phyloP scores from a whole-genome alignment of 2,329 filamentous ascomycete species.

The Lachnellula willkommii region DNA sequence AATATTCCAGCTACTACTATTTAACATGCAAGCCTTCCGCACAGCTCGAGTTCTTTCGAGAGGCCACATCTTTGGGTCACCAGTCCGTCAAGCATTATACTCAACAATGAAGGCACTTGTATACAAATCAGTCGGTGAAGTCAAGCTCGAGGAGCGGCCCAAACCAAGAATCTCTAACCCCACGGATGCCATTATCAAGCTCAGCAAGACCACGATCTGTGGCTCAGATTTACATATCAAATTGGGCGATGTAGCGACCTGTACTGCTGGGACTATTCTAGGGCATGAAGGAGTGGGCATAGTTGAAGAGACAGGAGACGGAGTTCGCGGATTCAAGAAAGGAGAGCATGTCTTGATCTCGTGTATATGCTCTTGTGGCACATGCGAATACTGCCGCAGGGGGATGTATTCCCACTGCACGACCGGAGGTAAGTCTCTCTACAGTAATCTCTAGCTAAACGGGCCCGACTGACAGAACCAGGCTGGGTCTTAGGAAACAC shows the following conservation, averaged over 20 bases:
- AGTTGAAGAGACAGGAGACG: slow-evolving; percentile 40
- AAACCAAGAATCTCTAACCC: slow-evolving; percentile 37
- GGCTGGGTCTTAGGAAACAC: slow-evolving; percentile 50
- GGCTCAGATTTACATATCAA: slow-evolving; percentile 52
- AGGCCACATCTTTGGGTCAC: slow-evolving; percentile 4
- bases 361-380: slow-evolving; percentile 46
- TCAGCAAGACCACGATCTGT: slow-evolving; percentile 47
- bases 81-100: slow-evolving; percentile 9
- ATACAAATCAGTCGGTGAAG: slow-evolving; percentile 75
- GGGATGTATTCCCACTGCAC: slow-evolving; percentile 49
- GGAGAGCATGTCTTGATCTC: slow-evolving; percentile 49
- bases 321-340: slow-evolving; percentile 42
- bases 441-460: no score
- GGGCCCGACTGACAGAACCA: background rate
- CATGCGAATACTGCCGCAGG: slow-evolving; percentile 45
- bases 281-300: slow-evolving; percentile 51
- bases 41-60: slow-evolving; percentile 12
- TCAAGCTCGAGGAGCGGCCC: slow-evolving; percentile 53
- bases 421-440: slow-evolving; percentile 35
- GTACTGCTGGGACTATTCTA: slow-evolving; percentile 40
- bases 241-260: slow-evolving; percentile 48
- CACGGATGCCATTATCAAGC: slow-evolving; percentile 45
- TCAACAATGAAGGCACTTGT: slow-evolving; percentile 66
- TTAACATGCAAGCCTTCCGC: slow-evolving; percentile 7
- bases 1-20: background rate